Evolutionary conservation across 768 basidiomycete genomes (phyloP).

Genomic region (Pleurotus platypus): DNA sequence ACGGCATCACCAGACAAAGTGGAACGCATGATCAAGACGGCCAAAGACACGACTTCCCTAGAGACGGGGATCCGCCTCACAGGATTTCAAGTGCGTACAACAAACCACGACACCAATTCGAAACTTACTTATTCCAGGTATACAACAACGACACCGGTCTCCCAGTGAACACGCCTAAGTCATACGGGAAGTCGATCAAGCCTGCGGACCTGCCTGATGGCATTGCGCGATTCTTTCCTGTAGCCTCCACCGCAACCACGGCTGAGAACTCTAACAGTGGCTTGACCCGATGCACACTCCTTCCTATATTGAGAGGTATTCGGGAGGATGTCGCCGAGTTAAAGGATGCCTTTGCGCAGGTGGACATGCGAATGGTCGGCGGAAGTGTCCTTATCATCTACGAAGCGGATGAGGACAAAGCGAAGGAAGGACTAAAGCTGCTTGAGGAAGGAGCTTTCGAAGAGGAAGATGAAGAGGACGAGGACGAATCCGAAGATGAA

Average conservation of each 20-base stretch:
- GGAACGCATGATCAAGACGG: conserved; percentile 70
- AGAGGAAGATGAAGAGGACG: conserved; percentile 33
- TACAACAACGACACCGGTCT: conserved; percentile 56
- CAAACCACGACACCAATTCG: neutral
- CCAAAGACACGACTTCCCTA: conserved; percentile 65
- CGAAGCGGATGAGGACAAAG: conserved; percentile 43
- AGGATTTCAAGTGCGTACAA: conserved; percentile 75
- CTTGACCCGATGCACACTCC: conserved; percentile 49
- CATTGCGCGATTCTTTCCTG: conserved; percentile 76
- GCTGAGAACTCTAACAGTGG: conserved; percentile 33
- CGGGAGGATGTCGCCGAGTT: conserved; percentile 51
- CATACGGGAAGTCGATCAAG: conserved; percentile 77
- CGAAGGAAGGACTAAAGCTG: conserved; percentile 36
- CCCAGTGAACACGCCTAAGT: conserved; percentile 65
- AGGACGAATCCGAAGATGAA: conserved; percentile 26
- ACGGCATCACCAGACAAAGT: conserved; percentile 67
- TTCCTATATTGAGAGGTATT: conserved; percentile 56
- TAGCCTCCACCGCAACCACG: conserved; percentile 18
- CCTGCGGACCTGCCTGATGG: conserved; percentile 70
- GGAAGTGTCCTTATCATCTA: conserved; percentile 81
- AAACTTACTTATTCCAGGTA: conserved; percentile 42
- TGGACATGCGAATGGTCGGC: conserved; percentile 81
- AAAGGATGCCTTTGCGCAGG: conserved; percentile 37
- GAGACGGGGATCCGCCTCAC: conserved; percentile 82
- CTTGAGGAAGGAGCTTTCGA: conserved; percentile 29